These are phyloP conservation scores for Oryza glaberrima DNA, from an alignment of 176 grass and related monocot genomes.

Conservation along the genomic window DNA sequence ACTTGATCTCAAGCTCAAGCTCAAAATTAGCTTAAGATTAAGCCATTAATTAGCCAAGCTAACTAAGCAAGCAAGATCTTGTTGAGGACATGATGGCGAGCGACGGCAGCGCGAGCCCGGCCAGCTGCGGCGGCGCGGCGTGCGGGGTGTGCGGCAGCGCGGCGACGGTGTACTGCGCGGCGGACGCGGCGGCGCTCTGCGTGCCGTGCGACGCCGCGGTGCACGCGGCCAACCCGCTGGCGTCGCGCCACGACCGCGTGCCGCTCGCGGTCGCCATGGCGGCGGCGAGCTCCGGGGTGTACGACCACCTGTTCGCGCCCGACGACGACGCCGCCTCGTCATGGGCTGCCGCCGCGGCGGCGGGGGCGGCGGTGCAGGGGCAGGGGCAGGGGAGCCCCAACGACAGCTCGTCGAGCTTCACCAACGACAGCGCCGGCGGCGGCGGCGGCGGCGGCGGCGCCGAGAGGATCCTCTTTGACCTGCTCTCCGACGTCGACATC, in stretches of 20 bases:
- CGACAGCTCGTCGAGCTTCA: slow-evolving; percentile 45
- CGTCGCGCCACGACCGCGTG: slow-evolving; percentile 55
- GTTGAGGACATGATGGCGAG: slow-evolving; percentile 28
- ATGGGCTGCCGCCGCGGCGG: slow-evolving; percentile 5
- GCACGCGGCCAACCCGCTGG: slow-evolving; percentile 54
- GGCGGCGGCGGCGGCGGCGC: slow-evolving; percentile 22
- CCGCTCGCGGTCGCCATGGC: slow-evolving; percentile 32
- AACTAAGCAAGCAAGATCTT: neutral
- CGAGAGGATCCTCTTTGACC: slow-evolving; percentile 40
- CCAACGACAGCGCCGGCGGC: slow-evolving; percentile 26
- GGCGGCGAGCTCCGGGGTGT: slow-evolving; percentile 42
- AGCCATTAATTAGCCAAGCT: neutral
- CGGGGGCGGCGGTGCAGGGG: too few species aligned
- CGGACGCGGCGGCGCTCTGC: slow-evolving; percentile 63
- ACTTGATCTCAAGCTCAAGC: too few species aligned
- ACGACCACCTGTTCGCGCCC: slow-evolving; percentile 50
- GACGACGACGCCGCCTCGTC: slow-evolving; percentile 35
- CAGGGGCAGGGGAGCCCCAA: slow-evolving; percentile 30
- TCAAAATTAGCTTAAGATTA: too few species aligned
- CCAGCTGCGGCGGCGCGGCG: slow-evolving; percentile 19
- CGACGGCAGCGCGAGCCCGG: slow-evolving; percentile 40
- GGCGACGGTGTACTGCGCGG: slow-evolving; percentile 53
- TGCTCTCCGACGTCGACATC: slow-evolving; percentile 50
- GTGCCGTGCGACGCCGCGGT: slow-evolving; percentile 53
- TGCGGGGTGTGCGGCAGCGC: slow-evolving; percentile 56